Evolutionary conservation across 352 stramenopile species (phyloP), one percentile per base, ranked within the genome.

Genomic region (Globisporangium camurandrum): DNA sequence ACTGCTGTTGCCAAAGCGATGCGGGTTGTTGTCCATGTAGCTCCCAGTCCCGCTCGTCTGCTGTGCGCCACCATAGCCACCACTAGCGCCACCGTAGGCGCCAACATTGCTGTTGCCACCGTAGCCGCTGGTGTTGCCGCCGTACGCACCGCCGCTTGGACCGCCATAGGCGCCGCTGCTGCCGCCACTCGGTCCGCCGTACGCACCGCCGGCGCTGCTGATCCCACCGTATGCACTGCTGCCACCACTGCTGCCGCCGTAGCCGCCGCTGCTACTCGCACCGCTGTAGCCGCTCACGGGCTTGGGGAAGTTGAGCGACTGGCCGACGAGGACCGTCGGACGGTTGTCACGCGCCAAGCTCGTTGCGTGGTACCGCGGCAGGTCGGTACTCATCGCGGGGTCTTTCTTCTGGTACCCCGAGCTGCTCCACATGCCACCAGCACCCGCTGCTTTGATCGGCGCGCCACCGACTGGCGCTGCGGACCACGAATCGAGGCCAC

Each of bases 361-460:
- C 4, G 66, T 65, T 2, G 66, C 60, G 11, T 66, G 71, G 49
- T 84, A 92, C 0, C 67, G 61, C 6, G 71, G 74, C n/a, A 76
- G 52, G 22, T 74, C 62, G 0, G 53, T 27, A 0, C 51, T 51
- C 22, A 49, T 47, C 6, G 56, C 49, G 23, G 60, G 50, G 9
- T 88, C 77, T 28, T 72, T 84, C 56, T 88, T 88, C 52, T 94
- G 78, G 48, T 91, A 94, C 0, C 83, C 83, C 24, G 70, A 63
- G 54, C 69, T 91, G 58, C 79, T 90, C 83, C 83, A 94, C 42
- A 84, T 83, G 14, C 83, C 83, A 14, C 67, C 53, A 16, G 30
- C 30, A 16, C 61, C 62, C 16, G 62, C 41, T 12, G 44, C 54
- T 51, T 90, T 89, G 6, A 56, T 54, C 19, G 67, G 56, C 24